These are phyloP conservation scores for Crithidia thermophila DNA, from an alignment of 208 protist species.

Conservation along the genomic window DNA sequence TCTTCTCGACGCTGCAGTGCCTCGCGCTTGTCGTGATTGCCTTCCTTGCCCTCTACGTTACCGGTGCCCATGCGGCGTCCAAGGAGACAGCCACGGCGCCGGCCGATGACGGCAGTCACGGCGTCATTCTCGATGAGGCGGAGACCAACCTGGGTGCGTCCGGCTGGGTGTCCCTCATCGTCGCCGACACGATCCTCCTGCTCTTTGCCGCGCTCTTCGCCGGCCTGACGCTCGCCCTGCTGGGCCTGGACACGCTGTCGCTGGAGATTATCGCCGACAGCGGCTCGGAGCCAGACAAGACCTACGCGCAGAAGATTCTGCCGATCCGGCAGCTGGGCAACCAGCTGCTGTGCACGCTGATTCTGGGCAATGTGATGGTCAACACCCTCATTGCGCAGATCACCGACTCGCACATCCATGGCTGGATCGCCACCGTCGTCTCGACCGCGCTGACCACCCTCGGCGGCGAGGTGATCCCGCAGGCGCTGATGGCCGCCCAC, in stretches of 20 bases:
- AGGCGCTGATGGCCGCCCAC: conserved; percentile 94
- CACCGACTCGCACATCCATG: conserved; percentile 87
- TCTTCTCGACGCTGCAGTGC: conserved; percentile 2
- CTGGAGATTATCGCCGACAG: conserved; percentile 94
- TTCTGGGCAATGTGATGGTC: conserved; percentile 97
- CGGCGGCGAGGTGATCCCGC: conserved; percentile 96
- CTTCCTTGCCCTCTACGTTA: neutral
- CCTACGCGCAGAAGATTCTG: conserved; percentile 92
- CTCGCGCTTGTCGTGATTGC: neutral
- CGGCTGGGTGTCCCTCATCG: conserved; percentile 76
- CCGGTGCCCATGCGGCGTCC: neutral
- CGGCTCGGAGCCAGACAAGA: conserved; percentile 88
- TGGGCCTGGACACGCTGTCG: conserved; percentile 93
- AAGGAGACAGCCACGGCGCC: neutral
- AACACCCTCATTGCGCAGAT: conserved; percentile 96
- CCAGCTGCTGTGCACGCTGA: conserved; percentile 96
- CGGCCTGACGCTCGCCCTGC: conserved; percentile 95
- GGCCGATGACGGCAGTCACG: neutral
- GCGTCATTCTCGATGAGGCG: conserved; percentile 7
- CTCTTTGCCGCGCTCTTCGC: conserved; percentile 95
- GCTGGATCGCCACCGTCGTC: conserved; percentile 89
- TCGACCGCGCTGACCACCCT: conserved; percentile 95
- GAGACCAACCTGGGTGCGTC: conserved; percentile 27
- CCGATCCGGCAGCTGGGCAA: conserved; percentile 96
- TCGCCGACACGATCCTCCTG: conserved; percentile 84